Base-by-base conservation (phyloP, 768 basidiomycete genomes). In the Mycena sanguinolenta region DNA sequence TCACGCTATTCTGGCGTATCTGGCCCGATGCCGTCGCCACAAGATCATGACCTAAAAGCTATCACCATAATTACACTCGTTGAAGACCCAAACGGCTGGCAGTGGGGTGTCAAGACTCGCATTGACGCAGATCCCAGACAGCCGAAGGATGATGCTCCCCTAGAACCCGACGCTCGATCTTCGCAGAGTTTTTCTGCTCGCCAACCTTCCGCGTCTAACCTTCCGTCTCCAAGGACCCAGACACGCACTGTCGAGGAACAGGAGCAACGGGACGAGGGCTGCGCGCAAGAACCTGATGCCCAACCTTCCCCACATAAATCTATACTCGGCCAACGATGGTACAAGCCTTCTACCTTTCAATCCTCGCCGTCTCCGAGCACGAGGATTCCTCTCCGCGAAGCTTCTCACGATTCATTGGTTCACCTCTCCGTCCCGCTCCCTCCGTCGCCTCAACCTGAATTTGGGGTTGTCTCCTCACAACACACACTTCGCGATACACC, bases 21-120 rank as follows among this genome's bases (percentile, higher is more conserved):
- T 32, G 63, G 55, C 4, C 57, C 62, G 1, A 19, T 69, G 25
- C 57, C 36, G 2, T 39, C 36, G n/a, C 46, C 50, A 14, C 10
- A 52, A 16, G 49, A 52, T 19, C 10, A 53, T 13, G 39, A 17
- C 0, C 25, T 64, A 23, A 52, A 64, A 16, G 38, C 58, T 12
- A 44, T 59, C 38, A 64, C 68, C 21, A 42, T 38, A 36, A 46
- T 69, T n/a, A 58, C n/a, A 49, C 50, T 69, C n/a, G 23, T 53
- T 14, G 38, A 59, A 17, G 57, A 39, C 9, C 8, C 50, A n/a
- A n/a, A 60, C n/a, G 32, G 30, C 27, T 21, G 39, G 44, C 65
- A 30, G 14, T 30, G 27, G 58, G 58, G 34, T 8, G 30, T 30
- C 17, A 28, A 60, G 16, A 19, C 53, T 23, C 46, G 39, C 1